Evolutionary conservation across 805 yeast species (phyloP), one percentile per base, ranked within the genome.

Genomic region (Candida palmyrensis): DNA sequence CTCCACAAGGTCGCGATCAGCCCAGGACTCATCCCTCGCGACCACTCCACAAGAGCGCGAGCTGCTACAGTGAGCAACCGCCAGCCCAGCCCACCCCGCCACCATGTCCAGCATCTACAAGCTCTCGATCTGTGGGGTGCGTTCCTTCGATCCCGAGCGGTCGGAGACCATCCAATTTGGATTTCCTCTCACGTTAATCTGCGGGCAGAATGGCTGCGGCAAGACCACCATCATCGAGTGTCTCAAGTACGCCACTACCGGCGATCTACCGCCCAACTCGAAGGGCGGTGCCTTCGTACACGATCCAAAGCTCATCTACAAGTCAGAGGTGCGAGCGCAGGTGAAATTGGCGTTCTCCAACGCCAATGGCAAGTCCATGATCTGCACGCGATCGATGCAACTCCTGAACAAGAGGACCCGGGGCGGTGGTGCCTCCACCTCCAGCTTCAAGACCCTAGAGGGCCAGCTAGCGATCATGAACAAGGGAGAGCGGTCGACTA

Each of bases 151-250:
- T 42, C 81, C 88, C n/a, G 78, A 79, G 43, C 77, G 77, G 29
- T 69, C 85, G 19, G 96, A 92, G 51, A 80, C 89, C 1, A 86
- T 92, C 39, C 85, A 84, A 49, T 92, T 92, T 59, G 88, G 89
- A 11, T 74, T 75, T 30, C 99, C 99, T 0, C 62, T 92, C 51
- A 92, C 98, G 0, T 67, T 92, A 30, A 90, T 92, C 34, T 95
- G 95, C 18, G 99, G 99, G 0, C 83, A 83, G 32, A 92, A 92
- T 58, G 97, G 98, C 20, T 82, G 95, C 18, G 98, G 98, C 8
- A 90, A 92, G 54, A 92, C 97, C 0, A 89, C 97, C 1, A 80
- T 92, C 37, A 94, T 92, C 41, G 99, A 92, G 57, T 88, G 97
- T 53, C 66, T 92, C 39, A 76, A 88, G 52, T 92, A 88, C 57